phyloP scores from a whole-genome alignment of 23 red algal species.

The Pyropia yezoensis region DNA sequence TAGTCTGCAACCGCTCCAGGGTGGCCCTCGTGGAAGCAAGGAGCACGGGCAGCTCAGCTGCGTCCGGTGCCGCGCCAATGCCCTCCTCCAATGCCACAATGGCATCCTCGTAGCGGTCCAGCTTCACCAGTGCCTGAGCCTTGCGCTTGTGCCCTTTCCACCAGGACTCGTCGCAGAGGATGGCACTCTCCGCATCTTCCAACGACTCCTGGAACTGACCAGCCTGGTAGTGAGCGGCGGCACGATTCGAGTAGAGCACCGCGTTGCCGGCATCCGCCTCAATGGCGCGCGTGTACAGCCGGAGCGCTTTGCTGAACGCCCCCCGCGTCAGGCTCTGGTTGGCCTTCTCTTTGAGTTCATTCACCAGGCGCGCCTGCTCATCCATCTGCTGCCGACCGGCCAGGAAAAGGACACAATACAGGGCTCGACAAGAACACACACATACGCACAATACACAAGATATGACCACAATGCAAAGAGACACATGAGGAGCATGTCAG shows the following conservation, averaged over 20 bases:
- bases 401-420: too few relatives aligned
- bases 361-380: too few relatives aligned
- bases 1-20: conserved; percentile 72
- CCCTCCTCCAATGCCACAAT: conserved; percentile 68
- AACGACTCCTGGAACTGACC: conserved; percentile 66
- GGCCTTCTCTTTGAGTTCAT: conserved; percentile 61
- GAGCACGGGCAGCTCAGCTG: conserved; percentile 60
- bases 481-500: too few relatives aligned
- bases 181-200: conserved; percentile 73
- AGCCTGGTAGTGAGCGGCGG: conserved; percentile 71
- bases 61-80: conserved; percentile 16
- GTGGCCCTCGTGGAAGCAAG: conserved; percentile 60
- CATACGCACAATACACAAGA: too few relatives aligned
- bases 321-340: conserved; percentile 79
- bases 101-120: conserved; percentile 83
- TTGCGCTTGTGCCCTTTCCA: conserved; percentile 94
- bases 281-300: conserved; percentile 61
- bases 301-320: conserved; percentile 55
- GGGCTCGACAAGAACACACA: too few relatives aligned
- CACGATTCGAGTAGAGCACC: conserved; percentile 76
- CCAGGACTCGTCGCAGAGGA: conserved; percentile 66
- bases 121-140: conserved; percentile 63
- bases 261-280: conserved; percentile 66
- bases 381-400: too few relatives aligned
- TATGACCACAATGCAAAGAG: too few relatives aligned